phyloP scores from a whole-genome alignment of 192 early-diverging fungal species.

The Dispira simplex region DNA sequence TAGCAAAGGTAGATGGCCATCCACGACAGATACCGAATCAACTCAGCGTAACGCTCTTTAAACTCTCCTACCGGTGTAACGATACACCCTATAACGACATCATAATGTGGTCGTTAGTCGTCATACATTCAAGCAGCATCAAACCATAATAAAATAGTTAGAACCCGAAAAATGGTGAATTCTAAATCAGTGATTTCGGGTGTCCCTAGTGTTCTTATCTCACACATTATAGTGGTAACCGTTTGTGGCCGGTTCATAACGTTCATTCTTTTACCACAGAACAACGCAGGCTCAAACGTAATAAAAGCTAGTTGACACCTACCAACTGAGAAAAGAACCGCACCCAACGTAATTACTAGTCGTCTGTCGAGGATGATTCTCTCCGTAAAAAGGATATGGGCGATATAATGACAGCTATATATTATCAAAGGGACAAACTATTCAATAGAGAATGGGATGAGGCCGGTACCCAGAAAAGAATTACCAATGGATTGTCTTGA shows the following conservation, averaged over 20 bases:
- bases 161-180: neutral
- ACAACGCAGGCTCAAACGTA: too few species aligned
- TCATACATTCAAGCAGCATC: neutral
- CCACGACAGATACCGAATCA: conserved; percentile 4
- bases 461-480: neutral
- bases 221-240: neutral
- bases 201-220: neutral
- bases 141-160: neutral
- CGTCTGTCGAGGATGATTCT: neutral
- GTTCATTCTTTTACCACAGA: too few species aligned
- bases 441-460: neutral
- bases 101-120: neutral
- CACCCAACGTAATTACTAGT: neutral
- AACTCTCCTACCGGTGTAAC: neutral
- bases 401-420: neutral
- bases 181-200: neutral
- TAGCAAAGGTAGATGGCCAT: conserved; percentile 5
- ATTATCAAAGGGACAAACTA: conserved; percentile 1
- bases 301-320: neutral
- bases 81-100: neutral
- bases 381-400: neutral
- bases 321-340: neutral
- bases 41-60: neutral
- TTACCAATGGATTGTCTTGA: neutral
- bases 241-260: neutral